Evolutionary conservation across 495 filamentous ascomycete genomes (phyloP), one percentile per base, ranked within the genome.

Genomic region (Penicillium pancosmium): DNA sequence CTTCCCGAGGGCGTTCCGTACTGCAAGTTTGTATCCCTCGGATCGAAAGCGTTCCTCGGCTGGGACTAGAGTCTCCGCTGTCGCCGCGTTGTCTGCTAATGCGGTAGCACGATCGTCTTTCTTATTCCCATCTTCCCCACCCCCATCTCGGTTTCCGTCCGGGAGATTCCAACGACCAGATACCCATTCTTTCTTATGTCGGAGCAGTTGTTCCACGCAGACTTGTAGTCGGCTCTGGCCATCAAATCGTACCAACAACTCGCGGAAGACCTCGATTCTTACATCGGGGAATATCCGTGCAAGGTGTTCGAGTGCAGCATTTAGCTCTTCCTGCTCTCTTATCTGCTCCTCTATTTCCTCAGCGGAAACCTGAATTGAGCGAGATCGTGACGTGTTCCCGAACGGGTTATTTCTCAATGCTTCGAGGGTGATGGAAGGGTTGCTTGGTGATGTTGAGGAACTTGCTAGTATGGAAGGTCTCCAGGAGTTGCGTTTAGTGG

Each of bases 211-310:
- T 62, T 97, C 92, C 5, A 92, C 91, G 35, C 93, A 90, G 40
- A 98, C 82, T 43, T 93, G 86, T 2, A 97, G 73, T 64, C 91
- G 77, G 62, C 92, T 97, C 63, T 93, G 84, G 41, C 89, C 89
- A 61, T 89, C 87, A 70, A 96, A 90, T 57, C 81, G 90, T 25
- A 81, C 74, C 35, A 98, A 83, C 80, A 97, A 85, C 69, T 96
- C 92, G 12, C 94, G 86, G 64, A 98, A 92, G n/a, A 96, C 93
- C 54, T 96, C 91, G 57, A 93, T 78, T 55, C 90, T 87, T 21
- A 96, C 79, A 71, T 96, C 87, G 6, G 94, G 94, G 62, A 98
- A 98, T 3, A 97, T 79, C 6, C 81, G 82, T 4, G 85, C 85
- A 11, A 98, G 83, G 1, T 78, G 80, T 35, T 85, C 81, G 52